These are phyloP conservation scores for Nothophoma quercina DNA, from an alignment of 2,329 filamentous ascomycete genomes.

Conservation along the genomic window DNA sequence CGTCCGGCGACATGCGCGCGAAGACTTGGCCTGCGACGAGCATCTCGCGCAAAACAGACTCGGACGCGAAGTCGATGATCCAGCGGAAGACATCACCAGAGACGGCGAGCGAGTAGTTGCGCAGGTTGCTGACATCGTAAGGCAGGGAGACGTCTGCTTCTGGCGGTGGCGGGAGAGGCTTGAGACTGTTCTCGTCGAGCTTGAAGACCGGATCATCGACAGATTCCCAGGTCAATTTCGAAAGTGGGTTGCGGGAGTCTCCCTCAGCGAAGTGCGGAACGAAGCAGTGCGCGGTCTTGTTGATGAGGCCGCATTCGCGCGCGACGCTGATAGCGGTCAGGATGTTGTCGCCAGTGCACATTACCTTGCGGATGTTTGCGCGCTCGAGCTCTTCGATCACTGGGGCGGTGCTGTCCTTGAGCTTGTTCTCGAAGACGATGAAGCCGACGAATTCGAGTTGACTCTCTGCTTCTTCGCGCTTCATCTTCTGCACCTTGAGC, in stretches of 20 bases:
- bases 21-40: slow-evolving; percentile 92
- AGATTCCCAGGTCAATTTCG: slow-evolving; percentile 86
- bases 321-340: slow-evolving; percentile 95
- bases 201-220: slow-evolving; percentile 85
- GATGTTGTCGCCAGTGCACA: slow-evolving; percentile 99
- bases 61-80: slow-evolving; percentile 88
- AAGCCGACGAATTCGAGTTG: slow-evolving; percentile 90
- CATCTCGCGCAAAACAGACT: slow-evolving; percentile 84
- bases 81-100: slow-evolving; percentile 95
- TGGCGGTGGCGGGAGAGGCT: slow-evolving; percentile 75
- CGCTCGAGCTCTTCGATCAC: slow-evolving; percentile 83
- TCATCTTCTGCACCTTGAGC: slow-evolving; percentile 96
- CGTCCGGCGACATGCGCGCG: slow-evolving; percentile 97
- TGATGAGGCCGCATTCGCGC: slow-evolving; percentile 84
- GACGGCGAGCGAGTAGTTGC: slow-evolving; percentile 87
- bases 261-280: slow-evolving; percentile 87
- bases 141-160: slow-evolving; percentile 83
- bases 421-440: slow-evolving; percentile 98
- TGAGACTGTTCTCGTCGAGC: slow-evolving; percentile 79
- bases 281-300: slow-evolving; percentile 85
- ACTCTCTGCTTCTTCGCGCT: slow-evolving; percentile 82
- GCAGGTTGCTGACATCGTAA: slow-evolving; percentile 80
- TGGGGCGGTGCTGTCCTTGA: slow-evolving; percentile 84
- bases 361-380: slow-evolving; percentile 87
- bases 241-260: slow-evolving; percentile 75